These are phyloP conservation scores for Hemileccinum rubropunctum DNA, from an alignment of 768 basidiomycete genomes.

Conservation along the genomic window DNA sequence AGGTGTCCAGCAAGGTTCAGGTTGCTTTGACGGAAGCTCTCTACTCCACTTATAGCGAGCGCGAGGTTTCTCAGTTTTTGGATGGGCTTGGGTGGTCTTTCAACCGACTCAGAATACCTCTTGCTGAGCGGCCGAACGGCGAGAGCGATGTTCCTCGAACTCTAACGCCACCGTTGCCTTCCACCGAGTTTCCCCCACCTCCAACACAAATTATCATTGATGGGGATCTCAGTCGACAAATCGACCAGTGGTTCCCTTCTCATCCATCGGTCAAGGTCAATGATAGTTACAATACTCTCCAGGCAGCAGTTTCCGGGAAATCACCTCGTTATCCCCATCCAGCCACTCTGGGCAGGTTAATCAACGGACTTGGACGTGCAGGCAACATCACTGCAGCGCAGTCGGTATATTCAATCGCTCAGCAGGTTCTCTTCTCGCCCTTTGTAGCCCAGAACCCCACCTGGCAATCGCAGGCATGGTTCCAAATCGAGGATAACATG, in stretches of 20 bases:
- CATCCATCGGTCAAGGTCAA: conserved; percentile 28
- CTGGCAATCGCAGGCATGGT: conserved; percentile 63
- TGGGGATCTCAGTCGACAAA: conserved; percentile 22
- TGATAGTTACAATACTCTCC: conserved; percentile 50
- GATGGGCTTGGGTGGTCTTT: conserved; percentile 18
- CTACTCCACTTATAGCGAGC: conserved; percentile 16
- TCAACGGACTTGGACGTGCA: conserved; percentile 65
- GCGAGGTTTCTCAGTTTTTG: conserved; percentile 26
- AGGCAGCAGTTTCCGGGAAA: conserved; percentile 36
- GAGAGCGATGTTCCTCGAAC: conserved; percentile 2
- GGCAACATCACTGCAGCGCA: conserved; percentile 59
- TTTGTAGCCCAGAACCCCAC: conserved; percentile 38
- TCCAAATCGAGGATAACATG: conserved; percentile 84
- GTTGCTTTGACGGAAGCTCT: conserved; percentile 22
- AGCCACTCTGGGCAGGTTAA: conserved; percentile 54
- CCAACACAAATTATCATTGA: conserved; percentile 22
- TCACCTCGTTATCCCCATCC: conserved; percentile 50
- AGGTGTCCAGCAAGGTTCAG: conserved; percentile 19
- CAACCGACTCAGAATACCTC: conserved; percentile 16
- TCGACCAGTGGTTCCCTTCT: conserved; percentile 35
- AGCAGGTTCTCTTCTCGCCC: conserved; percentile 51
- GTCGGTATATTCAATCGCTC: conserved; percentile 66
- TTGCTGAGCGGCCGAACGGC: conserved; percentile 16
- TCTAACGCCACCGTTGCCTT: conserved; percentile 11
- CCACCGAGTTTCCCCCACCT: conserved; percentile 12